A percentile compares a stretch with the other conserved stretches of the same genome.
phyloP scores from a whole-genome alignment of 2,329 filamentous ascomycete species.

The Claviceps sp. region DNA sequence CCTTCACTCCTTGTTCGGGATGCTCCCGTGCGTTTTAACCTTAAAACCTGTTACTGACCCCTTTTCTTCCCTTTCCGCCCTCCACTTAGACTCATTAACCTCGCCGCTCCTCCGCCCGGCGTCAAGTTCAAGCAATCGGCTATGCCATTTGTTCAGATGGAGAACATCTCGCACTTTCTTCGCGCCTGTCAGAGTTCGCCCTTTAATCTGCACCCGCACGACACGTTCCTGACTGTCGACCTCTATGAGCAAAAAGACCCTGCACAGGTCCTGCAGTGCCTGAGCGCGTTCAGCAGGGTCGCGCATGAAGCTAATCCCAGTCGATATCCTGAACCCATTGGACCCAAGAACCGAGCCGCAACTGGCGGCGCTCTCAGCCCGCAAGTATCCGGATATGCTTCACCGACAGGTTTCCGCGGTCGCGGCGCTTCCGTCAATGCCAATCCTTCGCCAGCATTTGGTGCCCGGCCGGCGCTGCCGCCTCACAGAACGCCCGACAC shows the following conservation, averaged over 20 bases:
- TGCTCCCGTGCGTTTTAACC: not conserved
- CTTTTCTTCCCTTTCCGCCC: not conserved
- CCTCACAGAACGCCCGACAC: slow-evolving; percentile 38
- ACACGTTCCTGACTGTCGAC: slow-evolving; percentile 94
- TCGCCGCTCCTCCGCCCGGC: slow-evolving; percentile 60
- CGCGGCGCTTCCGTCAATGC: slow-evolving; percentile 43
- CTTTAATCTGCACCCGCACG: slow-evolving; percentile 79
- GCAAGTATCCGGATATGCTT: slow-evolving; percentile 44
- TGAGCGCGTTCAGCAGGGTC: slow-evolving; percentile 80
- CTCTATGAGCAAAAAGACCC: slow-evolving; percentile 93
- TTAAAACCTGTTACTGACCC: not conserved
- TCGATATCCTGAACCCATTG: slow-evolving; percentile 63
- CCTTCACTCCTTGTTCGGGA: too few relatives aligned
- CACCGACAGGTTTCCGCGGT: slow-evolving; percentile 31
- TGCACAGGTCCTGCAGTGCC: slow-evolving; percentile 85
- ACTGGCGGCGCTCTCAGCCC: slow-evolving; percentile 43
- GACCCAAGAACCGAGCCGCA: slow-evolving; percentile 46
- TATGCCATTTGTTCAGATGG: slow-evolving; percentile 99
- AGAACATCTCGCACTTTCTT: slow-evolving; percentile 95
- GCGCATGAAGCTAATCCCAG: slow-evolving; percentile 63
- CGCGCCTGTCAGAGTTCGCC: slow-evolving; percentile 75
- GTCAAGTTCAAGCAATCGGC: slow-evolving; percentile 81
- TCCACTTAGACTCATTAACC: slow-evolving; percentile 60
- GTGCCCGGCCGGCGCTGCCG: slow-evolving; percentile 26
- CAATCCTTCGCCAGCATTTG: slow-evolving; percentile 40